Base-by-base conservation (phyloP, 768 basidiomycete genomes). In the Phaeotremella fagi region DNA sequence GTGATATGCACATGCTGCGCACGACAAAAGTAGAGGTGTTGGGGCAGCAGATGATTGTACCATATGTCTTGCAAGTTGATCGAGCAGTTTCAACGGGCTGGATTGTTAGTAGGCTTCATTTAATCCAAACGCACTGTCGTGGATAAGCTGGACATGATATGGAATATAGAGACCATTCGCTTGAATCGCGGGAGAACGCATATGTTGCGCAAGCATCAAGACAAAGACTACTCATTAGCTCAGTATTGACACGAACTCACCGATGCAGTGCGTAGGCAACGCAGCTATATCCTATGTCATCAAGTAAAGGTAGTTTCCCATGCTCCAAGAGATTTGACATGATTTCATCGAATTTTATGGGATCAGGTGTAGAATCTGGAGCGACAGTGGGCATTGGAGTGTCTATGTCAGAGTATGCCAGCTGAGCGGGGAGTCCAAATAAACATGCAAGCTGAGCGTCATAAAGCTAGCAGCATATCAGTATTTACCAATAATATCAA, bases 381-480 rank as follows among this genome's bases (percentile, higher is more conserved):
- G 25, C 14, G 20, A 25, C 41, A 26, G 33, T 37, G 7, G 54
- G 54, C 29, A 59, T 16, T 7, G 36, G 25, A 15, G 42, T 33
- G 22, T 24, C 22, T 22, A 54, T 47, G 7, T 55, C 56, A 16
- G 35, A 16, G 14, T 53, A 31, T 23, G 45, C 16, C n/a, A 54
- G 25, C 26, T 53, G 56, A 5, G 52, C 26, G 5, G 52, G 52
- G 1, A 48, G 31, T 14, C 45, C 33, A 25, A 59, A 45, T 3
- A 59, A 24, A 38, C 57, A 59, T 7, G 53, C 57, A 4, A 59
- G 24, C 31, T 59, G 57, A 22, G 47, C 52, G 36, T 59, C 57
- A 25, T 42, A 45, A 0, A 59, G 47, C 57, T 59, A 43, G 38
- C 27, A 48, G 51, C 20, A 50, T 12, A 25, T 9, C 12, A n/a